phyloP scores from a whole-genome alignment of 495 filamentous ascomycete genomes.

The Aspergillus hancockii region DNA sequence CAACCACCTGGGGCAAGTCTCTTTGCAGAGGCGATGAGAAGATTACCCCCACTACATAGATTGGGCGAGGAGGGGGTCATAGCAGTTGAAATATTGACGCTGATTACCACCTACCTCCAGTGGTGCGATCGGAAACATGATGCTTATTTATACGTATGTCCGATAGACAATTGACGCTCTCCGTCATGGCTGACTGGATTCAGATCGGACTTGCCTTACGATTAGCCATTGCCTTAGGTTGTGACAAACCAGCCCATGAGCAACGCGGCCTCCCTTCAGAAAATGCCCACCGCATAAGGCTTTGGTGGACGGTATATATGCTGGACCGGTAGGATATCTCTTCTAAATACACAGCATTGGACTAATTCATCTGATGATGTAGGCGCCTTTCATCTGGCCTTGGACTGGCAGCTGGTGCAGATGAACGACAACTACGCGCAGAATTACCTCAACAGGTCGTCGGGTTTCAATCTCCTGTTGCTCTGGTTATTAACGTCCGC shows the following conservation, averaged over 20 bases:
- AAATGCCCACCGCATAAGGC: conserved; percentile 19
- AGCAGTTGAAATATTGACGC: conserved; percentile 24
- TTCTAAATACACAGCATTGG: background rate
- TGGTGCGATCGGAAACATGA: conserved; percentile 29
- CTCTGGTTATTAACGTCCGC: conserved; percentile 24
- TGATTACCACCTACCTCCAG: conserved; percentile 26
- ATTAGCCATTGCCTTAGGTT: conserved; percentile 26
- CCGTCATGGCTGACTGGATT: background rate
- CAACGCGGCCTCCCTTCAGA: conserved; percentile 23
- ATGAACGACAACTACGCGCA: conserved; percentile 22
- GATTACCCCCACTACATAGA: conserved; percentile 21
- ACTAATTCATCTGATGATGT: background rate
- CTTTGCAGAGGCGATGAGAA: conserved; percentile 25
- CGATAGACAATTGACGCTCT: background rate
- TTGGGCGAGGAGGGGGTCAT: conserved; percentile 23
- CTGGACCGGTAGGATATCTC: conserved; percentile 19
- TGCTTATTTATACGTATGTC: conserved; percentile 25
- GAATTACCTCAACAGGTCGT: conserved; percentile 19
- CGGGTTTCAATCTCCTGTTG: conserved; percentile 25
- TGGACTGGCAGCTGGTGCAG: conserved; percentile 25
- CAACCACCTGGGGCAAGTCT: conserved; percentile 23
- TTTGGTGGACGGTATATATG: conserved; percentile 33
- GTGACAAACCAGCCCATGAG: conserved; percentile 18
- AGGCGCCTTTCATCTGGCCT: conserved; percentile 27
- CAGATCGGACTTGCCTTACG: conserved; percentile 27